Evolutionary conservation across 345 rosid genomes (phyloP).

Genomic region (Euphorbia tirucalli): DNA sequence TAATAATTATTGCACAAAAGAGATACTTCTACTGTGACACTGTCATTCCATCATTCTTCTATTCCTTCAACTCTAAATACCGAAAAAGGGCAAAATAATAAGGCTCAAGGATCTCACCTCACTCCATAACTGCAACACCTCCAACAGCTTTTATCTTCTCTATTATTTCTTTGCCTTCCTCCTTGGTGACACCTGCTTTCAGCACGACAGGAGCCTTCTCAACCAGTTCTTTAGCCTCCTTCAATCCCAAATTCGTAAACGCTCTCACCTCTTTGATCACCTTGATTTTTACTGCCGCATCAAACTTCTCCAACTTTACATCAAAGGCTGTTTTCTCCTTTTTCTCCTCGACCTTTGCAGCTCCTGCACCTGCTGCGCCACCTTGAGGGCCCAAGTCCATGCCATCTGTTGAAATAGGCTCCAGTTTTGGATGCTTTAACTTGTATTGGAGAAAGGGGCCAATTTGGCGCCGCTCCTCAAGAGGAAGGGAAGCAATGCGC

Average conservation of each 20-base stretch:
- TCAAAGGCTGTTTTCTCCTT: conserved; percentile 72
- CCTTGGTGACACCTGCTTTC: conserved; percentile 86
- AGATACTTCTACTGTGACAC: background rate
- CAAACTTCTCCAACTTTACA: conserved; percentile 73
- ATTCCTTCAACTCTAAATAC: background rate
- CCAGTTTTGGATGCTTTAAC: background rate
- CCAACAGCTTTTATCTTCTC: conserved; percentile 82
- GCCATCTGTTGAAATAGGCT: background rate
- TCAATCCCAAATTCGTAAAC: conserved; percentile 76
- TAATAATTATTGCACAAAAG: background rate
- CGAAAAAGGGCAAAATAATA: background rate
- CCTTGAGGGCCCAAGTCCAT: background rate
- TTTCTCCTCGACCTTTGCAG: conserved; percentile 49
- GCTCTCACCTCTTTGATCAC: conserved; percentile 90
- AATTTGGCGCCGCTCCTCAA: background rate
- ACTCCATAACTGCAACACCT: conserved; percentile 79
- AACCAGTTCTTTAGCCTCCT: conserved; percentile 92
- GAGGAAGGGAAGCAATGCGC: background rate
- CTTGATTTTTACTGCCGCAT: conserved; percentile 67
- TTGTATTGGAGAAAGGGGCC: background rate
- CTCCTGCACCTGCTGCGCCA: conserved; percentile 25
- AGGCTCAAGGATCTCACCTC: conserved; percentile 14
- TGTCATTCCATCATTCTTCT: background rate
- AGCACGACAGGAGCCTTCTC: conserved; percentile 79
- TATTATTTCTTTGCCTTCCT: conserved; percentile 77